Percentiles rank a stretch among this genome's conserved stretches.
These are phyloP conservation scores for Trametes elegans DNA, from an alignment of 768 basidiomycete species.

Conservation along the genomic window DNA sequence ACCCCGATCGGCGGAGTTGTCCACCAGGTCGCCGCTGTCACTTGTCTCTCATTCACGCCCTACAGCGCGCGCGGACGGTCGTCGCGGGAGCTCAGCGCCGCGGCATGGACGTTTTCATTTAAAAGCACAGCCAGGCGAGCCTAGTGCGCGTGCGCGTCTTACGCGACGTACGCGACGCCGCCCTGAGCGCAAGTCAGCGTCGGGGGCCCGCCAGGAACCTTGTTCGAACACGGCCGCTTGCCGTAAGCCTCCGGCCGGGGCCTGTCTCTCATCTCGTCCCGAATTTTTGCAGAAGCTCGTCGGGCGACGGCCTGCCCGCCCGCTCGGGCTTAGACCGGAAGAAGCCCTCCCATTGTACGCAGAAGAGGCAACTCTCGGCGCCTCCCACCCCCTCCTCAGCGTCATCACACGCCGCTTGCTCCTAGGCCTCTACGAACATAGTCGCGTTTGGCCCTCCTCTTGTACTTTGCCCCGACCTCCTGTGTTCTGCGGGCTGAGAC, in stretches of 20 bases:
- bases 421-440: neutral
- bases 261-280: neutral
- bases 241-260: neutral
- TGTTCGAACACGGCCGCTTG: neutral
- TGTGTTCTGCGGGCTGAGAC: neutral
- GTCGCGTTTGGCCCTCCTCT: neutral
- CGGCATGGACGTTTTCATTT: neutral
- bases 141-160: neutral
- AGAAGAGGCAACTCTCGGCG: neutral
- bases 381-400: neutral
- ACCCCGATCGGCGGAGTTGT: conserved; percentile 16
- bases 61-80: no score
- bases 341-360: conserved; percentile 5
- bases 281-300: conserved; percentile 10
- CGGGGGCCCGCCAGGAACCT: neutral
- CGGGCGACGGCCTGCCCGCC: no score
- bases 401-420: neutral
- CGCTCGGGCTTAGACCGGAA: conserved; percentile 9
- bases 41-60: no score
- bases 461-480: neutral
- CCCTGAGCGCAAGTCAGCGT: neutral
- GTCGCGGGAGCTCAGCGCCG: neutral
- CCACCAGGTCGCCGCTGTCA: no score
- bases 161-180: neutral
- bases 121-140: neutral